These are phyloP conservation scores for Microascus cirrosus DNA, from an alignment of 2,329 filamentous ascomycete genomes.

Conservation along the genomic window DNA sequence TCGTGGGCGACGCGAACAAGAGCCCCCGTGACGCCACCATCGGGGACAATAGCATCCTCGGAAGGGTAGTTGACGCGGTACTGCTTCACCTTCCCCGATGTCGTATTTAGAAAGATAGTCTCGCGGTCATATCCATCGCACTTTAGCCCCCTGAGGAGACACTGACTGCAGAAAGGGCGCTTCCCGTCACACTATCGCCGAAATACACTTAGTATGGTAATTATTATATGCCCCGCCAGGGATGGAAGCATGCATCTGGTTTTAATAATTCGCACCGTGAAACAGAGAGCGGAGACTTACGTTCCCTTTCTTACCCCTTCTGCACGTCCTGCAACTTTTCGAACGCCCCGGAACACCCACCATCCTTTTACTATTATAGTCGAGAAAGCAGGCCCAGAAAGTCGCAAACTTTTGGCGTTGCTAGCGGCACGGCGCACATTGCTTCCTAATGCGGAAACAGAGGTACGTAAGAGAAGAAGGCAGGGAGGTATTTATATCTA, in stretches of 20 bases:
- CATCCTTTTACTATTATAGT: not conserved
- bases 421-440: not conserved
- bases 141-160: not conserved
- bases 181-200: not conserved
- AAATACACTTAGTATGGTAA: not conserved
- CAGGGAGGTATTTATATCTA: not conserved
- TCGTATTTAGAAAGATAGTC: not conserved
- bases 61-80: not conserved
- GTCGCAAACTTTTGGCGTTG: not conserved
- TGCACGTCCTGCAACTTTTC: not conserved
- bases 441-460: not conserved
- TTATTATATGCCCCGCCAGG: not conserved
- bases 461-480: not conserved
- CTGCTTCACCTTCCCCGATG: not conserved
- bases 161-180: not conserved
- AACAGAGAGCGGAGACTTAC: not conserved
- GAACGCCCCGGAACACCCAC: not conserved
- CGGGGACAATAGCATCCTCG: not conserved
- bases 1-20: not conserved
- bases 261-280: not conserved
- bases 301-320: not conserved
- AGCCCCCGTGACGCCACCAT: not conserved
- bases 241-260: not conserved
- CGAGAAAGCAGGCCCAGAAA: not conserved
- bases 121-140: not conserved